Evolutionary conservation across 768 basidiomycete genomes (phyloP).

Genomic region (Boletus pseudopeckii): DNA sequence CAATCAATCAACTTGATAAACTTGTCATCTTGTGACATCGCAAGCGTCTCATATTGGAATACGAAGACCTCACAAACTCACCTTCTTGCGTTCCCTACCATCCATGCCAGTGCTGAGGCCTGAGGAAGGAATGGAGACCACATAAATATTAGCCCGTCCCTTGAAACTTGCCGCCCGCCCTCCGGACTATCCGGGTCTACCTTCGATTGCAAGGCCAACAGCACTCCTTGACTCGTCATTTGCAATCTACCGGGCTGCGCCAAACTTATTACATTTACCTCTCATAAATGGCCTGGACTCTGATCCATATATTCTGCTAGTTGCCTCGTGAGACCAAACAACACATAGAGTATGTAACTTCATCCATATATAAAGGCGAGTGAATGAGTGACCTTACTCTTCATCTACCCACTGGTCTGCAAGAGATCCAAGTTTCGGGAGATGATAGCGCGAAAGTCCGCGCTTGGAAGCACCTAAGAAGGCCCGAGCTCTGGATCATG

Average conservation of each 20-base stretch:
- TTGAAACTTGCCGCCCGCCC: background rate
- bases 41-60: background rate
- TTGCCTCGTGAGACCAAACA: constrained; percentile 1
- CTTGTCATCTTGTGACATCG: background rate
- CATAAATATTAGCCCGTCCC: background rate
- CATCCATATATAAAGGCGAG: background rate
- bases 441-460: constrained; percentile 51
- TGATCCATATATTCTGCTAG: background rate
- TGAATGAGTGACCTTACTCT: constrained; percentile 37
- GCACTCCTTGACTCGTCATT: too few relatives aligned
- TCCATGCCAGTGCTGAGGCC: too few relatives aligned
- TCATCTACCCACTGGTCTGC: constrained; percentile 70
- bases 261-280: background rate
- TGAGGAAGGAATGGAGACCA: background rate
- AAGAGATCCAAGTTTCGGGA: constrained; percentile 60
- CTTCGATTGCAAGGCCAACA: background rate
- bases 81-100: background rate
- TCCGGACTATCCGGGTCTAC: background rate
- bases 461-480: constrained; percentile 51
- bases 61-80: background rate
- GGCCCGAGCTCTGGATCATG: constrained; percentile 28
- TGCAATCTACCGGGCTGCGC: background rate
- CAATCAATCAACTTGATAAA: too few relatives aligned
- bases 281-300: background rate
- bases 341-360: background rate